Evolutionary conservation across 2,329 filamentous ascomycete species (phyloP), one percentile per base, ranked within the genome.

Genomic region (Fusarium sp.): DNA sequence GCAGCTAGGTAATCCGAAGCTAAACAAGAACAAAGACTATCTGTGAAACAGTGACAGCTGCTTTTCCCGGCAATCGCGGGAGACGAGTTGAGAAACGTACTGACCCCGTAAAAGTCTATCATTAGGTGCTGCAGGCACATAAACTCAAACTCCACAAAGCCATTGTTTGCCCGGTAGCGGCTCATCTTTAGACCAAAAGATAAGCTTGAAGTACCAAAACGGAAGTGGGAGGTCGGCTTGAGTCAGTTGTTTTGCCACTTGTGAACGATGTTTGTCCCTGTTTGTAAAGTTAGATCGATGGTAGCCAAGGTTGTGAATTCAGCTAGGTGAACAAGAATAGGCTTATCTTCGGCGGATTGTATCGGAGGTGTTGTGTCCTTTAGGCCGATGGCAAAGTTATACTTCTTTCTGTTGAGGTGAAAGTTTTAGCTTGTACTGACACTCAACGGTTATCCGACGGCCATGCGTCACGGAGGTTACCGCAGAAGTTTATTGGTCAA

Each of bases 191-290:
- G 35, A 41, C 30, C 42, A 61, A 53, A 44, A n/a, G 20, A 56
- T 67, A 35, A 49, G 35, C 45, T 67, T 41, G 6, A 17, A 30
- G 17, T 52, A 67, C 62, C 13, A 66, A 60, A 66, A 32, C 45
- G 45, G 63, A 60, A 55, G 44, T 27, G 20, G 15, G 17, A 46
- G 8, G 40, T 49, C 52, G 54, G 23, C 17, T 41, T 15, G 68
- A 70, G 68, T 70, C 68, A 71, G 54, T 65, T 23, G 5, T 20
- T 46, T 60, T 60, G 53, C 68, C 54, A 71, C 68, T 45, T 35
- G 37, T 17, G 26, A 27, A 27, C 18, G 33, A 40, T 52, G 27
- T 44, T 33, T 53, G 57, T 27, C 26, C 32, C 27, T n/a, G 37
- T 30, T 58, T 65, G 41, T 20, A 27, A 50, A 37, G 20, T 37